A percentile compares a stretch with the other conserved stretches of the same genome.
phyloP scores from a whole-genome alignment of 495 filamentous ascomycete genomes.

The Xylaria venustula region DNA sequence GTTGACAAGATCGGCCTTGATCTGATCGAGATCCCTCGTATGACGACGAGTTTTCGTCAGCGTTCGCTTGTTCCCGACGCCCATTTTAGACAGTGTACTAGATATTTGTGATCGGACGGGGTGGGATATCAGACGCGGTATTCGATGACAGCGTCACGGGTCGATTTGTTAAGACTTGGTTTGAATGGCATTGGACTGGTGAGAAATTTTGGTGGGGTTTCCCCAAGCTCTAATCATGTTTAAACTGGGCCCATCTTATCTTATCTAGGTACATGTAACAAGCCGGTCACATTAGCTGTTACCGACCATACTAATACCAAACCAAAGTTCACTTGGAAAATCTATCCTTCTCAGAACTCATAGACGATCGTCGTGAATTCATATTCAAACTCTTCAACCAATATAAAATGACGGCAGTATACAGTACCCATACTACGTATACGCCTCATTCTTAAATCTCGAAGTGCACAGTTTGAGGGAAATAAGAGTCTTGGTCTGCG shows the following conservation, averaged over 20 bases:
- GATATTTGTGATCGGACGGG: background rate
- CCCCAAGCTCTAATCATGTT: too few species aligned
- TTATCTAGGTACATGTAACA: too few species aligned
- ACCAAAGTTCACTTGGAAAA: too few species aligned
- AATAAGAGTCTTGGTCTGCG: background rate
- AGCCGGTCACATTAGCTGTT: too few species aligned
- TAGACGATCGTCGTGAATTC: too few species aligned
- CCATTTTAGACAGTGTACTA: slow-evolving; percentile 24
- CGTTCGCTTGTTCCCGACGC: slow-evolving; percentile 52
- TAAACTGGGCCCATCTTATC: too few species aligned
- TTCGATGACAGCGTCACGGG: background rate
- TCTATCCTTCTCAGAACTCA: too few species aligned
- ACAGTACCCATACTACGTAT: slow-evolving; percentile 1
- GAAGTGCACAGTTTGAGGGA: background rate
- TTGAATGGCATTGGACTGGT: background rate
- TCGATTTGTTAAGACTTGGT: background rate
- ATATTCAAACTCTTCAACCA: too few species aligned
- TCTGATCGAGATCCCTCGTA: slow-evolving; percentile 79
- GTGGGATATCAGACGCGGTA: background rate
- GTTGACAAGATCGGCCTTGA: slow-evolving; percentile 73
- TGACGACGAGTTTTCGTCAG: slow-evolving; percentile 61
- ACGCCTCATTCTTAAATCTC: too few species aligned
- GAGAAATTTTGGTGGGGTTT: slow-evolving; percentile 32
- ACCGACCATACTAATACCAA: too few species aligned
- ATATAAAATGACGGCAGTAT: too few species aligned